A percentile compares a stretch with the other conserved stretches of the same genome.
Evolutionary conservation across 2,329 filamentous ascomycete species (phyloP).

Genomic region (Ceratocystis cacaofunesta): DNA sequence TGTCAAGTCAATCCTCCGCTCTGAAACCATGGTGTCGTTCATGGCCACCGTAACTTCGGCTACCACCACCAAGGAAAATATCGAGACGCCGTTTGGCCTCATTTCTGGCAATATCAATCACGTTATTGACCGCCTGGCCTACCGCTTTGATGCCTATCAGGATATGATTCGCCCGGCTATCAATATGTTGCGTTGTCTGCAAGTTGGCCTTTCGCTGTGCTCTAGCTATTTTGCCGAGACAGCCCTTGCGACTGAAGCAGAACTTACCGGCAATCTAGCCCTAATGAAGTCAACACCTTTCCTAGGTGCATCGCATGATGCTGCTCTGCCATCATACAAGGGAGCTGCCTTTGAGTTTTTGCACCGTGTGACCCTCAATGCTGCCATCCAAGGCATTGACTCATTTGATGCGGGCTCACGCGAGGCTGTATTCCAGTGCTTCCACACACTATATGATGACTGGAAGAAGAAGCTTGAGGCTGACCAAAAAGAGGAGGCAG

Average conservation of each 20-base stretch:
- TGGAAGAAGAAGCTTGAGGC: slow-evolving; percentile 66
- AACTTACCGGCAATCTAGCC: not conserved
- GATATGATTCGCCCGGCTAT: slow-evolving; percentile 69
- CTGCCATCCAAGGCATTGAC: slow-evolving; percentile 32
- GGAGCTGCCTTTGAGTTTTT: slow-evolving; percentile 35
- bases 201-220: slow-evolving; percentile 56
- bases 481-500: slow-evolving; percentile 61
- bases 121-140: slow-evolving; percentile 53
- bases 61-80: slow-evolving; percentile 21
- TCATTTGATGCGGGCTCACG: slow-evolving; percentile 26
- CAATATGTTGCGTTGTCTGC: slow-evolving; percentile 64
- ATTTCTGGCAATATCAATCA: slow-evolving; percentile 46
- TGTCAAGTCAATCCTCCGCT: slow-evolving; percentile 45
- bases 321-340: slow-evolving; percentile 18
- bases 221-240: slow-evolving; percentile 24
- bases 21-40: slow-evolving; percentile 24
- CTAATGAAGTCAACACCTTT: slow-evolving; percentile 40
- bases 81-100: slow-evolving; percentile 33
- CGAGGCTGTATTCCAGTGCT: slow-evolving; percentile 42
- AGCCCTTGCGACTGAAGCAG: slow-evolving; percentile 20
- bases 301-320: slow-evolving; percentile 30
- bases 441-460: slow-evolving; percentile 59
- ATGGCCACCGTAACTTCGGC: not conserved
- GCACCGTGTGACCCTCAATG: slow-evolving; percentile 29
- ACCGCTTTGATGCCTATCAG: slow-evolving; percentile 63